These are phyloP conservation scores for Linum trigynum DNA, from an alignment of 345 rosid genomes.

Conservation along the genomic window DNA sequence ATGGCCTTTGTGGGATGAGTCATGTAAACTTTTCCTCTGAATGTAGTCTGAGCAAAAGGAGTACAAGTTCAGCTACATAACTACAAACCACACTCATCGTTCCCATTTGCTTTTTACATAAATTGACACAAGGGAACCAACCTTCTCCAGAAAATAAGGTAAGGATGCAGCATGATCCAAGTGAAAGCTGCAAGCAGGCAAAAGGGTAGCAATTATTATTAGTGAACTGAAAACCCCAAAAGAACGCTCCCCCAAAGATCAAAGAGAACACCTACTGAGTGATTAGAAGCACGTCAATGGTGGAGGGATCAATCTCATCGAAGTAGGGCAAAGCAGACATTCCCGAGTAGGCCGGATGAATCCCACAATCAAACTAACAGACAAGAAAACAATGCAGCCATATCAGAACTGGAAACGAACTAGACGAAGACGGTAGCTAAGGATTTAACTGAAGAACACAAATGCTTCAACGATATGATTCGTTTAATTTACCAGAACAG, in stretches of 20 bases:
- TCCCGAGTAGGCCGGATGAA: conserved; percentile 80
- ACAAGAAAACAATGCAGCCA: no score
- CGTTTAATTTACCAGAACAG: conserved; percentile 33
- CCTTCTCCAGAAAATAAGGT: conserved; percentile 95
- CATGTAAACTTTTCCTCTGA: conserved; percentile 87
- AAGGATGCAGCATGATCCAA: conserved; percentile 98
- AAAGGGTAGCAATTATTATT: conserved; percentile 3
- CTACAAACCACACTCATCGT: no score
- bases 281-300: conserved; percentile 74
- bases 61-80: background rate
- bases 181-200: conserved; percentile 68
- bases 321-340: conserved; percentile 93
- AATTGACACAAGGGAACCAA: conserved; percentile 16
- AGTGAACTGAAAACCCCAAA: background rate
- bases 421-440: no score
- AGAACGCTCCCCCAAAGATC: background rate
- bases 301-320: conserved; percentile 92
- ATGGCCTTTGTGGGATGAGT: conserved; percentile 97
- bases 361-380: conserved; percentile 80
- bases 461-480: background rate
- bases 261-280: conserved; percentile 52
- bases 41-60: conserved; percentile 53
- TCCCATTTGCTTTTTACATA: background rate
- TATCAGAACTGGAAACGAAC: no score
- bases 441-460: no score